Base-by-base conservation (phyloP, 2,329 filamentous ascomycete genomes). In the Erysiphe pulchra region DNA sequence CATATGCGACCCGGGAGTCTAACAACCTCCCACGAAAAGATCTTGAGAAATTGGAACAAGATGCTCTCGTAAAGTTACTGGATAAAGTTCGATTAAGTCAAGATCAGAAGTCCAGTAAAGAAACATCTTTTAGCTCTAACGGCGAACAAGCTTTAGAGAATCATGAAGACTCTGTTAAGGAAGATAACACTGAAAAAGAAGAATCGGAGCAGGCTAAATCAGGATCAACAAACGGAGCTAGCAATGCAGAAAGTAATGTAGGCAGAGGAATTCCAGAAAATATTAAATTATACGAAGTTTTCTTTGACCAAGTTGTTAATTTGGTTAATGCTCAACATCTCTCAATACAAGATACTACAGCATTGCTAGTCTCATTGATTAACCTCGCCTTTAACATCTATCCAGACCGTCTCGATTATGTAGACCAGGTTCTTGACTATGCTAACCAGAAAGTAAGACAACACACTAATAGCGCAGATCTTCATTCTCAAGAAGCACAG, bases 371-470 rank as follows among this genome's bases (percentile, higher is more conserved):
- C n/a, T 98, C 90, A 4, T 68, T 98, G 37, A 77, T 80, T 36
- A 95, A 95, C 54, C 72, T 98, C 47, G 85, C 92, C 10, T 70
- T 98, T 50, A 95, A 92, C 60, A 92, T 95, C 53, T 95, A 98
- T 57, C 87, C 90, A 0, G 79, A 90, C 50, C 73, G 80, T 47
- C 67, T 95, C 51, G 87, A 95, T 64, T 95, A 94, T 56, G 82
- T 95, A 44, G 85, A 98, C 57, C 86, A 95, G 60, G 80, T 95
- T 42, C 68, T 98, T 36, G 76, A 81, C 46, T 95, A 90, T 59
- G 87, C 86, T 44, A 78, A 81, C 45, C 70, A 76, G 54, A 93
- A 95, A 62, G 83, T 87, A 34, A 70, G 75, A 45, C 84, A 94
- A 59, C 83, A 92, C 61, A 76, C 81, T 48, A 94, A 93, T 61